Percentiles rank a stretch among this genome's conserved stretches.
Conservation (phyloP, 1,284 basidiomycete genomes). For the Apiotrichum sp. region DNA sequence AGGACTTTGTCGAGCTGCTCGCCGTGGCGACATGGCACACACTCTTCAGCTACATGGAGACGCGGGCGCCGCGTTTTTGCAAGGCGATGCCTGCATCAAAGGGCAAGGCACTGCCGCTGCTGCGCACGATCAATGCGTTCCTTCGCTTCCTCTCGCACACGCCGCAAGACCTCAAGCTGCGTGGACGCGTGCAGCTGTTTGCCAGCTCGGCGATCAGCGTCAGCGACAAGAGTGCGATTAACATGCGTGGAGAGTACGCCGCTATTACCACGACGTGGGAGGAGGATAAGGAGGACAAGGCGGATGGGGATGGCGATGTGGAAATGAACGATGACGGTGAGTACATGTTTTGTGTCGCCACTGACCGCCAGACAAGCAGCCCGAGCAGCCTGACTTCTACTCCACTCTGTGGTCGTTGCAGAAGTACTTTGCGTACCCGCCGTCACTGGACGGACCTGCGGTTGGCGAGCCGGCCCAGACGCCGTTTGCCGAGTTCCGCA, state of each 20-base stretch:
- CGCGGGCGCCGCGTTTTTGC: conserved; percentile 36
- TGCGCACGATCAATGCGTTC: conserved; percentile 41
- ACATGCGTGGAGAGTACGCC: conserved; percentile 40
- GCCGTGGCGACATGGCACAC: conserved; percentile 34
- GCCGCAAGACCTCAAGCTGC: conserved; percentile 37
- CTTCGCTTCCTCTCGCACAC: conserved; percentile 36
- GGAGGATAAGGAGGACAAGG: conserved; percentile 16
- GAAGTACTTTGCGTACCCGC: conserved; percentile 41
- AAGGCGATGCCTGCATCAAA: conserved; percentile 40
- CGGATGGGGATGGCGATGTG: background rate
- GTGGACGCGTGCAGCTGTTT: conserved; percentile 40
- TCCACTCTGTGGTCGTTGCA: conserved; percentile 45
- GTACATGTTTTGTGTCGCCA: no score
- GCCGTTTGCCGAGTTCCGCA: conserved; percentile 33
- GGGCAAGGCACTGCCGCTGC: conserved; percentile 41
- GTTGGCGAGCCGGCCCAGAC: conserved; percentile 18
- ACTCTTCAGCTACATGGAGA: conserved; percentile 39
- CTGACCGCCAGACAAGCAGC: conserved; percentile 5
- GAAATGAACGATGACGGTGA: conserved; percentile 1
- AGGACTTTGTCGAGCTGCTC: conserved; percentile 41
- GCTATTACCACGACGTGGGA: conserved; percentile 40
- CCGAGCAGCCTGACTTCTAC: conserved; percentile 32
- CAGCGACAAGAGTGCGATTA: conserved; percentile 43
- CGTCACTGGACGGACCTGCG: conserved; percentile 35
- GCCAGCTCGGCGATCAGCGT: conserved; percentile 38